Base-by-base conservation (phyloP, 2,329 filamentous ascomycete species). In the Penicillium aurantiogriseum region DNA sequence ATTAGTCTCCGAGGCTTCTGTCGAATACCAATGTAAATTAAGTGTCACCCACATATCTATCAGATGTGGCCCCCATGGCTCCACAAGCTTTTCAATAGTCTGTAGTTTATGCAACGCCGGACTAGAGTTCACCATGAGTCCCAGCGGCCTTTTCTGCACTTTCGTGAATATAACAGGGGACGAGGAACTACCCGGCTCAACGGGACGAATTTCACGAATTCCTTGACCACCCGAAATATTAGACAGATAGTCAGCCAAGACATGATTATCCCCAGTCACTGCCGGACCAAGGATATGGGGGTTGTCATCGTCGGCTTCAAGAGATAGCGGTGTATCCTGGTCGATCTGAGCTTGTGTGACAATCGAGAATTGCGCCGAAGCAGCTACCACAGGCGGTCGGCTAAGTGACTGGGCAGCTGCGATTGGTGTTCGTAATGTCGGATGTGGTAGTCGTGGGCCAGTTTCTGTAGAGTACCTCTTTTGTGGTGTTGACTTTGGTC, bases 231-330 rank as follows among this genome's bases (percentile, higher is more conserved):
- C 57, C 10, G 69, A 58, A 40, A 70, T 63, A 27, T 68, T 64
- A 19, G 76, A 77, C 3, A 85, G 73, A 58, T 84, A 85, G 54
- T 80, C 77, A 2, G 81, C 78, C 7, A 85, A 63, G 2, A 85
- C 72, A 31, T 84, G 80, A 3, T 77, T 83, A 67, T 85, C 83
- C 36, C 54, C 58, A 5, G 45, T 51, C 10, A 59, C 54, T 1
- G 60, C 54, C 1, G 62, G 62, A 9, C 62, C 51, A 4, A 64
- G 44, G 4, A 64, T 62, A 48, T 64, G 62, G 1, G 62, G 52
- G 23, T 46, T 64, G 36, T 60, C 59, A 51, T 63, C 54, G 5
- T 53, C 62, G 2, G 58, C 57, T 23, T 63, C 62, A 1, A 48
- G 31, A 21, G 49, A 51, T 4, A 55, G 33, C 2, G 52, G 47